These are phyloP conservation scores for Alternaria conjuncta DNA, from an alignment of 2,329 filamentous ascomycete species.

Conservation along the genomic window DNA sequence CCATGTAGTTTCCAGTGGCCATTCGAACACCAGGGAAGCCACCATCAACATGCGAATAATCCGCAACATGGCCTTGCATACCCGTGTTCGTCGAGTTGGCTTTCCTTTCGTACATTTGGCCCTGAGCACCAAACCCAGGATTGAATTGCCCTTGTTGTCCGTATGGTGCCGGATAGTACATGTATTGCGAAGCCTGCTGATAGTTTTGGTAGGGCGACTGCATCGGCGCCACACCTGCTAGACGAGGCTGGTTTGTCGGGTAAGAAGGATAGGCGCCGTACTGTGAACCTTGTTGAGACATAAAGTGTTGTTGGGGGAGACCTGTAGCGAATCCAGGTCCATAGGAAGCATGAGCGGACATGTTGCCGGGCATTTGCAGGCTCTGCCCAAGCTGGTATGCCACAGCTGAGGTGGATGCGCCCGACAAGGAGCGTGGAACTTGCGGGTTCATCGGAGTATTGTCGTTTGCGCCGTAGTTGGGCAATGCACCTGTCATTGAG, in stretches of 20 bases:
- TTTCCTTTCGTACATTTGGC: slow-evolving; percentile 40
- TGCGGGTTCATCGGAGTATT: slow-evolving; percentile 23
- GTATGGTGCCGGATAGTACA: slow-evolving; percentile 46
- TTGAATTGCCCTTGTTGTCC: slow-evolving; percentile 36
- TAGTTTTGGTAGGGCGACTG: slow-evolving; percentile 40
- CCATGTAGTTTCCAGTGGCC: slow-evolving; percentile 15
- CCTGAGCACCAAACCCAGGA: slow-evolving; percentile 32
- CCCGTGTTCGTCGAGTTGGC: slow-evolving; percentile 29
- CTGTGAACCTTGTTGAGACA: slow-evolving; percentile 32
- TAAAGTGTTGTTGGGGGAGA: slow-evolving; percentile 40
- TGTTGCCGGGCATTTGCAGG: slow-evolving; percentile 40
- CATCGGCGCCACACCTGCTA: slow-evolving; percentile 27
- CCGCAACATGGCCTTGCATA: slow-evolving; percentile 28
- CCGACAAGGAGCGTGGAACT: slow-evolving; percentile 43
- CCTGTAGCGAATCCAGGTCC: slow-evolving; percentile 32
- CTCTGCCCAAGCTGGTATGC: slow-evolving; percentile 51
- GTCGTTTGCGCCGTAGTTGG: slow-evolving; percentile 40
- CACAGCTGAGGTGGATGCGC: slow-evolving; percentile 49
- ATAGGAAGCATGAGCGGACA: slow-evolving; percentile 36
- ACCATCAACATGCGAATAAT: slow-evolving; percentile 29
- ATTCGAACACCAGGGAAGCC: slow-evolving; percentile 23
- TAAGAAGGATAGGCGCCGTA: slow-evolving; percentile 32
- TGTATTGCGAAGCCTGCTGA: slow-evolving; percentile 40
- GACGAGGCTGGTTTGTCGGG: slow-evolving; percentile 32
- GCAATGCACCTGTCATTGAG: slow-evolving; percentile 45